A percentile compares a stretch with the other conserved stretches of the same genome.
These are phyloP conservation scores for Nyssa sinensis DNA, from an alignment of 148 eudicot genomes.

Conservation along the genomic window DNA sequence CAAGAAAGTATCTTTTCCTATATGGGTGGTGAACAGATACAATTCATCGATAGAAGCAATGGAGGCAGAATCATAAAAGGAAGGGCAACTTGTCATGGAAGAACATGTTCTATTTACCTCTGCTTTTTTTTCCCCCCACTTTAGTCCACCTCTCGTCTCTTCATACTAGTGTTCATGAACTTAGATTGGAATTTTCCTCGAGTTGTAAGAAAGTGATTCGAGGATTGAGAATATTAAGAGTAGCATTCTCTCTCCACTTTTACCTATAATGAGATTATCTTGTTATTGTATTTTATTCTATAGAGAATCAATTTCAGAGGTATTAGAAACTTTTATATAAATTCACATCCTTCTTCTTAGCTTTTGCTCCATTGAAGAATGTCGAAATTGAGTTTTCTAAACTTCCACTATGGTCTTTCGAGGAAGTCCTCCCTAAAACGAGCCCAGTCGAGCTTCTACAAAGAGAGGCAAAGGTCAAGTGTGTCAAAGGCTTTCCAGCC, in stretches of 20 bases:
- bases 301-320: neutral
- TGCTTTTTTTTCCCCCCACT: too few relatives aligned
- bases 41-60: neutral
- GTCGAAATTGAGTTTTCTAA: slow-evolving; percentile 38
- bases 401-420: slow-evolving; percentile 13
- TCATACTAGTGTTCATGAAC: neutral
- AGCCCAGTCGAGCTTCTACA: neutral
- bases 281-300: too few relatives aligned
- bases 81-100: neutral
- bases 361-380: slow-evolving; percentile 5
- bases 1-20: neutral
- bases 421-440: slow-evolving; percentile 10
- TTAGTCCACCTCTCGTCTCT: too few relatives aligned
- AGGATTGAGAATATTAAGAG: neutral
- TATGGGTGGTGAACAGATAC: neutral
- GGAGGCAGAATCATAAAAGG: neutral
- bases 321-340: neutral
- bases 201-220: neutral
- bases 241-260: too few relatives aligned
- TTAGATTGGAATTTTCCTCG: neutral
- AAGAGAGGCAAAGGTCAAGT: slow-evolving; percentile 1
- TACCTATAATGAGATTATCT: too few relatives aligned
- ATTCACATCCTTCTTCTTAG: neutral
- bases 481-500: slow-evolving; percentile 26
- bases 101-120: neutral